Evolutionary conservation across 2,329 filamentous ascomycete species (phyloP).

Genomic region (Hypoxylon sp.): DNA sequence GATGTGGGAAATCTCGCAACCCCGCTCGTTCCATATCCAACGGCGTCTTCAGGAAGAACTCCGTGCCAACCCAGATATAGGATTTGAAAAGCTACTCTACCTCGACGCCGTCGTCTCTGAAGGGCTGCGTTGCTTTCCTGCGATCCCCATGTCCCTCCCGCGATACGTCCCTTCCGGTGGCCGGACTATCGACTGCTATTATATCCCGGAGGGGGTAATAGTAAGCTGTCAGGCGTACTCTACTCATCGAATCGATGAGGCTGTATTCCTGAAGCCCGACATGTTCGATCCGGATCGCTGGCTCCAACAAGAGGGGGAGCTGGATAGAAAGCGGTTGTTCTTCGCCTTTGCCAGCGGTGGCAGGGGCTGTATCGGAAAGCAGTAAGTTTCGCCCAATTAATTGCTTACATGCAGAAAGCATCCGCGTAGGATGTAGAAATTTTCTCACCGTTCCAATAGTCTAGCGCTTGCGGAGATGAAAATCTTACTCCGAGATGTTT

Average conservation of each 20-base stretch:
- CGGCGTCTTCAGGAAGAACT: conserved; percentile 68
- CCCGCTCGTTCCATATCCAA: conserved; percentile 67
- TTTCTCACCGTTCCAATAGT: conserved; percentile 53
- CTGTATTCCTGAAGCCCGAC: conserved; percentile 85
- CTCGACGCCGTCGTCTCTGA: conserved; percentile 76
- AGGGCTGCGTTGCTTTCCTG: conserved; percentile 72
- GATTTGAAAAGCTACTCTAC: conserved; percentile 68
- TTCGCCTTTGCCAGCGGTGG: conserved; percentile 78
- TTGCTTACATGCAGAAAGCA: neutral
- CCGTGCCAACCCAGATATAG: conserved; percentile 55
- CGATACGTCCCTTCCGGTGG: conserved; percentile 70
- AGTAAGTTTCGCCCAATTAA: conserved; percentile 65
- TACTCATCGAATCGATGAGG: conserved; percentile 70
- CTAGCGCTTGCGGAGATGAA: conserved; percentile 79
- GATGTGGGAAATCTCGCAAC: conserved; percentile 79
- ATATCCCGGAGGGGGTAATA: conserved; percentile 67
- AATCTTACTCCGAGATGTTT: conserved; percentile 73
- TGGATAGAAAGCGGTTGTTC: conserved; percentile 74
- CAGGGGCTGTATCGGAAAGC: conserved; percentile 75
- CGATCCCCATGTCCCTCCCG: conserved; percentile 78
- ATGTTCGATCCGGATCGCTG: conserved; percentile 85
- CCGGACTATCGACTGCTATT: conserved; percentile 68
- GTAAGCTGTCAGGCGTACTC: conserved; percentile 75
- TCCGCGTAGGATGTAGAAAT: conserved; percentile 1
- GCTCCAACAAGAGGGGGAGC: conserved; percentile 81